Percentiles rank a stretch among this genome's conserved stretches.
phyloP scores from a whole-genome alignment of 169 alveolate species.

The Plasmodium knowlesi region DNA sequence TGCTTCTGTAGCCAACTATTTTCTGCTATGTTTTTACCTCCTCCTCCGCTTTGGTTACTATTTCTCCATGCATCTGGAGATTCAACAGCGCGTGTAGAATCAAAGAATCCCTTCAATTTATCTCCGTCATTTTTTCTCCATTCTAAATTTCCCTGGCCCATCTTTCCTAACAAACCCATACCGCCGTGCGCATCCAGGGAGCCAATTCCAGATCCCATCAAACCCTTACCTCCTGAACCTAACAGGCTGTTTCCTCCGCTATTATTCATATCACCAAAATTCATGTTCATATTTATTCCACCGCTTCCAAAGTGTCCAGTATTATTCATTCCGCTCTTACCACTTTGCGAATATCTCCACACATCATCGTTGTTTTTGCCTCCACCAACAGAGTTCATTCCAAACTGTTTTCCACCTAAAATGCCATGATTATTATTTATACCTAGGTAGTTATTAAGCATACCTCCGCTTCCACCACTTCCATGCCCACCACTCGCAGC shows the following conservation, averaged over 20 bases:
- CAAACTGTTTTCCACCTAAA: not conserved
- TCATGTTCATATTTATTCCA: not conserved
- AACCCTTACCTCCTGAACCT: not conserved
- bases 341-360: constrained; percentile 7
- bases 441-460: not conserved
- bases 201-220: not conserved
- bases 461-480: not conserved
- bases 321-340: not conserved
- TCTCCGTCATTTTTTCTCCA: constrained; percentile 70
- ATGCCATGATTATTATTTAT: not conserved
- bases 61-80: constrained; percentile 71
- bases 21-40: constrained; percentile 59
- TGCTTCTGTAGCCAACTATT: constrained; percentile 82
- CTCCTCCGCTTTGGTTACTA: constrained; percentile 74
- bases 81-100: constrained; percentile 57
- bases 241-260: not conserved
- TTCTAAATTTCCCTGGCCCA: not conserved
- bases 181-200: not conserved
- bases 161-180: not conserved
- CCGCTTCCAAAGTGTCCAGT: not conserved
- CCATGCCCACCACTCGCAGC: not conserved
- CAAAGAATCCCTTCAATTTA: constrained; percentile 71
- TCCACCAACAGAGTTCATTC: not conserved
- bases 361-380: constrained; percentile 28
- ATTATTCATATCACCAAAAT: not conserved